phyloP scores from a whole-genome alignment of 345 rosid genomes.

The Psidium friedrichsthalianum region DNA sequence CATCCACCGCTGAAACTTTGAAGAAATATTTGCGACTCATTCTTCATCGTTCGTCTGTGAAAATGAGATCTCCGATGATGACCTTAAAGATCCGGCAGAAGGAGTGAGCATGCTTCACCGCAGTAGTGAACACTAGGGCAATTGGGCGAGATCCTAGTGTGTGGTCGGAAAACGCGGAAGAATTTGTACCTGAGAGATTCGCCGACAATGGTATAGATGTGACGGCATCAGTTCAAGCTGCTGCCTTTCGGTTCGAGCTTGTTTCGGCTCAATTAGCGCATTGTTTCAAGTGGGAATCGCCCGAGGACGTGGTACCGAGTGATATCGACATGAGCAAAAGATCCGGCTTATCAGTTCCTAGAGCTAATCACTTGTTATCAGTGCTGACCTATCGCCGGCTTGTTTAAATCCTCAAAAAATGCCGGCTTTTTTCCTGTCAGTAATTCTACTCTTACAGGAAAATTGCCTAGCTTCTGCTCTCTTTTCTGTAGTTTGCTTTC shows the following conservation, averaged over 20 bases:
- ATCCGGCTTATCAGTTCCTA: not conserved
- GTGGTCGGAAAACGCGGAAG: not conserved
- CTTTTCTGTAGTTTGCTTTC: not conserved
- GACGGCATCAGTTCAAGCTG: not conserved
- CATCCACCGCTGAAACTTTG: no score
- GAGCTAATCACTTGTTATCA: not conserved
- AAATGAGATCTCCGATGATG: no score
- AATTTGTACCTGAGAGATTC: not conserved
- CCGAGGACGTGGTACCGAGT: rapidly evolving
- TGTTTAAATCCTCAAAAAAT: not conserved
- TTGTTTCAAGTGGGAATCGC: not conserved
- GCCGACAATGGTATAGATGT: not conserved
- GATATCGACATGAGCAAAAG: not conserved
- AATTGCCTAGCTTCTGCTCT: not conserved
- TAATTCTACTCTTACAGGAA: not conserved
- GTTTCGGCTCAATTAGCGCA: not conserved
- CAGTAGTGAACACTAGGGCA: not conserved
- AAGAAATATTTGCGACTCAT: no score
- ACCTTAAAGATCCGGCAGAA: no score
- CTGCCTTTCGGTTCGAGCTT: not conserved
- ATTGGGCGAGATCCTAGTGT: not conserved
- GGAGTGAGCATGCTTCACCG: no score
- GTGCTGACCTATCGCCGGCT: not conserved
- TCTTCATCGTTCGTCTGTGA: no score
- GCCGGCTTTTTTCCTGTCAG: not conserved